phyloP scores from a whole-genome alignment of 169 alveolate genomes.

The Theileria sp. region DNA sequence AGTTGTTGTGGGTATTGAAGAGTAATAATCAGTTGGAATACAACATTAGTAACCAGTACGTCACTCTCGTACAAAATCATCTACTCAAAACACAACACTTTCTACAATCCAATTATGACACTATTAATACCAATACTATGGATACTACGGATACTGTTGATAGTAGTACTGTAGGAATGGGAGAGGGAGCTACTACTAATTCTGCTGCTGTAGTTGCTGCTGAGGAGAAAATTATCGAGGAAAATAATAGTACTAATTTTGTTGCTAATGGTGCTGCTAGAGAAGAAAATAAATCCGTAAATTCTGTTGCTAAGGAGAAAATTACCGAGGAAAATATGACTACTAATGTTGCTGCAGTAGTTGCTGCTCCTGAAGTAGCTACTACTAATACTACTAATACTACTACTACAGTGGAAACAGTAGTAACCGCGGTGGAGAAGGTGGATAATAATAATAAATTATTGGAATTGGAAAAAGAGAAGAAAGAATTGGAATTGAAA shows the following conservation, averaged over 20 bases:
- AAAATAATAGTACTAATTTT: too few species aligned
- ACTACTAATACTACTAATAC: background rate
- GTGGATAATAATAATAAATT: too few species aligned
- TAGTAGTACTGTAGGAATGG: background rate
- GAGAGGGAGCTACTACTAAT: background rate
- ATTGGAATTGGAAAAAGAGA: background rate
- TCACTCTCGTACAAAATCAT: slow-evolving; percentile 44
- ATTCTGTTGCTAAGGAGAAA: too few species aligned
- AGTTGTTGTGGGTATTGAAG: slow-evolving; percentile 24
- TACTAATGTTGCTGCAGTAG: background rate
- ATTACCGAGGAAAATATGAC: background rate
- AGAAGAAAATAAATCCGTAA: too few species aligned
- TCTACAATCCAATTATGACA: slow-evolving; percentile 9
- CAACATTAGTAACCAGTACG: slow-evolving; percentile 24
- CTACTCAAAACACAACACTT: slow-evolving; percentile 30
- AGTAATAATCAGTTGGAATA: slow-evolving; percentile 28
- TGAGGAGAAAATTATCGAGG: too few species aligned
- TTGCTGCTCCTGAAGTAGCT: too few species aligned
- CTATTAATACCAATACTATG: background rate
- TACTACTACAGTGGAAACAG: background rate
- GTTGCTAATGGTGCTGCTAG: too few species aligned
- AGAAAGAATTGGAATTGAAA: slow-evolving; percentile 17
- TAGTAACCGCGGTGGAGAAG: background rate
- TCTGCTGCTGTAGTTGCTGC: background rate
- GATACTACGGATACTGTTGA: background rate